A percentile compares a stretch with the other conserved stretches of the same genome.
Conservation (phyloP, 768 basidiomycete species). For the Sporobolomyces phaffii region DNA sequence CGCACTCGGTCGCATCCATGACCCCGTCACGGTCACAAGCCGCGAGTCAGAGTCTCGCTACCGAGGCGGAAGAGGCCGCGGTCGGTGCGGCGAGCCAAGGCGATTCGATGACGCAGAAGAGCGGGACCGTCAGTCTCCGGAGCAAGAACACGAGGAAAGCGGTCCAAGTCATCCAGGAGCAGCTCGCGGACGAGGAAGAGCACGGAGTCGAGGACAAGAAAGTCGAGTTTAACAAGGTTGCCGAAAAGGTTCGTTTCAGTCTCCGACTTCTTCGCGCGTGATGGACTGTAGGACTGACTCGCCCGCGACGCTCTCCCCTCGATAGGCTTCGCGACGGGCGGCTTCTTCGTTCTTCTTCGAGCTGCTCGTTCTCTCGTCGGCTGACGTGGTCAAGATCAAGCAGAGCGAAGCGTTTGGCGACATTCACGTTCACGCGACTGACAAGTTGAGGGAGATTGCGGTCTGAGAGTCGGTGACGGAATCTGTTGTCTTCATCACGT, state of each 20-base stretch:
- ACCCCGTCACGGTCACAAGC: constrained; percentile 5
- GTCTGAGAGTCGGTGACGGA: not conserved
- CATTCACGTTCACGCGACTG: constrained; percentile 73
- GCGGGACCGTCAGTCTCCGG: constrained; percentile 34
- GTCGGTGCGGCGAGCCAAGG: constrained; percentile 46
- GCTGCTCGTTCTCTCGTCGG: constrained; percentile 83
- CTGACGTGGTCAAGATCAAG: constrained; percentile 76
- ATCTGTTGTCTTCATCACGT: not conserved
- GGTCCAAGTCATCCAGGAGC: constrained; percentile 64
- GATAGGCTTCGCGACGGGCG: constrained; percentile 80
- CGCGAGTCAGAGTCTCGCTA: constrained; percentile 17
- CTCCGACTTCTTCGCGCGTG: too few species aligned
- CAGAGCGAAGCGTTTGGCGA: constrained; percentile 74
- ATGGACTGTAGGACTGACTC: not conserved
- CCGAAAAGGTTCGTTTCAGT: constrained; percentile 68
- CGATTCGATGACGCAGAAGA: constrained; percentile 29
- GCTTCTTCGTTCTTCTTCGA: constrained; percentile 98
- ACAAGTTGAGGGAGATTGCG: constrained; percentile 67
- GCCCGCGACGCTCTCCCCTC: too few species aligned
- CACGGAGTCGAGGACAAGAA: constrained; percentile 53
- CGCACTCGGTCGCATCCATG: not conserved
- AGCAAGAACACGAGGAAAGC: constrained; percentile 79
- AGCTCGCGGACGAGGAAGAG: constrained; percentile 54
- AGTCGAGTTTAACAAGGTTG: constrained; percentile 70
- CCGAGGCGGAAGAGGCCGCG: constrained; percentile 17